A percentile compares a stretch with the other conserved stretches of the same genome.
phyloP scores from a whole-genome alignment of 106 monocot species.

The Posidonia australis region DNA sequence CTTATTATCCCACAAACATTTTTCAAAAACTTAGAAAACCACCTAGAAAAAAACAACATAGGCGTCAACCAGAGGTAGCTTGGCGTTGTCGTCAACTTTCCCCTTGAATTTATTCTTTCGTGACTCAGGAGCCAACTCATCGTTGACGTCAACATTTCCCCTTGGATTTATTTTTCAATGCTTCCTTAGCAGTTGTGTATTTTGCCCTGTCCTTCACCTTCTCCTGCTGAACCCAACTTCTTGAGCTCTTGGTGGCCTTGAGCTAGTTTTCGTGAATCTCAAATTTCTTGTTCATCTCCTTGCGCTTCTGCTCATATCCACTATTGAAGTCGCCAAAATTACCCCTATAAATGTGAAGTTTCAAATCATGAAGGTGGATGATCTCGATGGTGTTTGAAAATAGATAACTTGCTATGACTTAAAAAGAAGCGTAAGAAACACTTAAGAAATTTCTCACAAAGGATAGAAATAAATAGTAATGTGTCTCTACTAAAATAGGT shows the following conservation, averaged over 20 bases:
- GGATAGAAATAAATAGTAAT: no score
- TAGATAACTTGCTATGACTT: no score
- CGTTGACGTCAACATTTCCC: no score
- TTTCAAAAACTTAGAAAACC: no score
- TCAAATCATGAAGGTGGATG: constrained; percentile 78
- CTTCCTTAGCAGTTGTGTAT: constrained; percentile 51
- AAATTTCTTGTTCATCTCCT: constrained; percentile 87
- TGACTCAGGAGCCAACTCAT: no score
- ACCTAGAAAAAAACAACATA: no score
- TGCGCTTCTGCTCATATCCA: constrained; percentile 91
- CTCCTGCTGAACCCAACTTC: constrained; percentile 79
- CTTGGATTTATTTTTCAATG: no score
- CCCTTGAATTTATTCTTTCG: constrained; percentile 55
- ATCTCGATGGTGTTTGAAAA: constrained; percentile 81
- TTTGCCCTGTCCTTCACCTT: constrained; percentile 83
- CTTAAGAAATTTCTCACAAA: no score
- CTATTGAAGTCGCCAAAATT: constrained; percentile 83
- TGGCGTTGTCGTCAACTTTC: constrained; percentile 52
- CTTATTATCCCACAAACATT: no score
- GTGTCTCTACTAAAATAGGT: no score
- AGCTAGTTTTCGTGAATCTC: constrained; percentile 79
- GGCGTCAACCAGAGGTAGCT: no score
- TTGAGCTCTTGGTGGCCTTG: constrained; percentile 62
- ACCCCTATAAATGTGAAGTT: constrained; percentile 68
- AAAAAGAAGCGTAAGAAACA: no score